phyloP scores from a whole-genome alignment of 768 basidiomycete genomes.

The Russula virescens region DNA sequence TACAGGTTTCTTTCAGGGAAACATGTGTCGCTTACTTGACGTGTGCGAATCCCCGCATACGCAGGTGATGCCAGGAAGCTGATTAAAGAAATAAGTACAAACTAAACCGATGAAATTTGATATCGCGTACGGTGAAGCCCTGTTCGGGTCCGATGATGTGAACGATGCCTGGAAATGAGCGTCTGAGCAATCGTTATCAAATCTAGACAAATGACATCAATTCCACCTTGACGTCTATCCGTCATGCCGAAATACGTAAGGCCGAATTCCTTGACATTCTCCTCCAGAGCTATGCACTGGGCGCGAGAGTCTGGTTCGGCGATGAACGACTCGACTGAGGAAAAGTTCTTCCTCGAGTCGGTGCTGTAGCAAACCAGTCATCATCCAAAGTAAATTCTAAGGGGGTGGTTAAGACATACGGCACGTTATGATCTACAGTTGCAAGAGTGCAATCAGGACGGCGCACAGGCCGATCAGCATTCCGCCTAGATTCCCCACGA shows the following conservation, averaged over 20 bases:
- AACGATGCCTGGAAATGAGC: conserved; percentile 37
- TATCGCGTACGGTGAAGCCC: conserved; percentile 46
- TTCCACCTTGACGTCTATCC: conserved; percentile 55
- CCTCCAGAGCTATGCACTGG: conserved; percentile 54
- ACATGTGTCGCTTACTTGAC: conserved; percentile 38
- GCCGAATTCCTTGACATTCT: conserved; percentile 61
- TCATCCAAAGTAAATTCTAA: conserved; percentile 2
- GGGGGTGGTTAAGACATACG: conserved; percentile 29
- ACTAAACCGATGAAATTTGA: not conserved
- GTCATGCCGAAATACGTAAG: conserved; percentile 63
- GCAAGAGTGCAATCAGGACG: conserved; percentile 60
- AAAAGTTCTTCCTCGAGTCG: conserved; percentile 46
- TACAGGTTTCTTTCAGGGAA: not conserved
- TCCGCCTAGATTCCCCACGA: conserved; percentile 32
- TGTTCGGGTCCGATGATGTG: conserved; percentile 65
- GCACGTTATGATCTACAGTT: conserved; percentile 56
- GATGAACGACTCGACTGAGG: conserved; percentile 45
- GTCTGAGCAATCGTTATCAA: not conserved
- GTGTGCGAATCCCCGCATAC: conserved; percentile 67
- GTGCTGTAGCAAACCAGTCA: conserved; percentile 34
- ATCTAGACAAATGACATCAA: not conserved
- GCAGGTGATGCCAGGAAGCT: conserved; percentile 43
- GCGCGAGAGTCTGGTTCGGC: conserved; percentile 52
- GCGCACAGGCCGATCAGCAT: conserved; percentile 50
- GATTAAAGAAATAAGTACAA: not conserved